Conservation (phyloP, 1,284 basidiomycete genomes). For the Coniophora puteana region DNA sequence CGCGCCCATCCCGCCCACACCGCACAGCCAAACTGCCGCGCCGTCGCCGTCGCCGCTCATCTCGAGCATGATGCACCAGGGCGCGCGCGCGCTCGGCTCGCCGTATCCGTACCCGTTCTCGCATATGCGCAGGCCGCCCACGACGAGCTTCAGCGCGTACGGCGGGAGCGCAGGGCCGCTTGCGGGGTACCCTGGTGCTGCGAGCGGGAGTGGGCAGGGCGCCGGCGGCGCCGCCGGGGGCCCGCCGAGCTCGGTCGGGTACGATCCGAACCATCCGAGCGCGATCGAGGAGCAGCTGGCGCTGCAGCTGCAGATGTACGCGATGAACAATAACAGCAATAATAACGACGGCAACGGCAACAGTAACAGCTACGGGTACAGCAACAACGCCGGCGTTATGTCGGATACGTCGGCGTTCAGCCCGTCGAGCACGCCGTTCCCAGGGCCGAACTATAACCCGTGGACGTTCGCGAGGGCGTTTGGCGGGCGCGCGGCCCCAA, state of each 20-base stretch:
- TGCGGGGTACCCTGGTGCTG: too few species aligned
- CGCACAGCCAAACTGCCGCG: conserved; percentile 67
- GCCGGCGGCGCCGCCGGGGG: too few species aligned
- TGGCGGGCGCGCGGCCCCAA: conserved; percentile 26
- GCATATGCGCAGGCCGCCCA: conserved; percentile 57
- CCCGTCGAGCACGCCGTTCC: conserved; percentile 68
- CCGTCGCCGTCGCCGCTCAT: conserved; percentile 64
- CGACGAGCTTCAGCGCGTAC: conserved; percentile 32
- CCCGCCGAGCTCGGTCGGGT: conserved; percentile 41
- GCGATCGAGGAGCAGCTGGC: conserved; percentile 64
- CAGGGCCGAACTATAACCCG: conserved; percentile 52
- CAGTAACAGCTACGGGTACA: too few species aligned
- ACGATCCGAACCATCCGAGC: conserved; percentile 47
- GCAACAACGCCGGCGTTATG: too few species aligned
- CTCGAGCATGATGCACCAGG: conserved; percentile 42
- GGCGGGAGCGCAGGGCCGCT: conserved; percentile 37
- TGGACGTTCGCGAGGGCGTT: conserved; percentile 56
- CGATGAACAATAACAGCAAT: conserved; percentile 66
- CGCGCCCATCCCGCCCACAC: conserved; percentile 73
- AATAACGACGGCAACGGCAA: too few species aligned
- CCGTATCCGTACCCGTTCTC: conserved; percentile 74
- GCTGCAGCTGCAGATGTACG: conserved; percentile 72
- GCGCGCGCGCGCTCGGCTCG: conserved; percentile 54
- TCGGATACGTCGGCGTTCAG: conserved; percentile 73
- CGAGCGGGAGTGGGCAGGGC: too few species aligned